Percentiles rank a stretch among this genome's conserved stretches.
phyloP scores from a whole-genome alignment of 225 moss, liverwort and hornwort species.

The Pseudisothecium myosuroides region DNA sequence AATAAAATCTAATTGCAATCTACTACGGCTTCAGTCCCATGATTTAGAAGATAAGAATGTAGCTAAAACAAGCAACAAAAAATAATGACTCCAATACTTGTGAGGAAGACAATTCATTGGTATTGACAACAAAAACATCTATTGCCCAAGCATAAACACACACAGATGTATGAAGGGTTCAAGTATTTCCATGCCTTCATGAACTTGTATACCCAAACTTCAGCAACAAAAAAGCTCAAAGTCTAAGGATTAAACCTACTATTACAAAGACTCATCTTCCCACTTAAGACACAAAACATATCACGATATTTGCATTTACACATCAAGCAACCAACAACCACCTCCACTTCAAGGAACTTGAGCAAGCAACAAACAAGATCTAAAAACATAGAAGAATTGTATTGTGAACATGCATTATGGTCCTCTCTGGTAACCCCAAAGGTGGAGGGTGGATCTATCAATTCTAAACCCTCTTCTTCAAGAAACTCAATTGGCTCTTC shows the following conservation, averaged over 20 bases:
- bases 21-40: background rate
- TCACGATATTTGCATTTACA: background rate
- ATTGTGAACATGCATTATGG: background rate
- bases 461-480: background rate
- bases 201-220: background rate
- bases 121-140: background rate
- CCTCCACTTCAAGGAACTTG: background rate
- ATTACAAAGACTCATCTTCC: background rate
- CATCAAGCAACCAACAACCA: background rate
- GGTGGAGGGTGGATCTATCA: rapidly evolving
- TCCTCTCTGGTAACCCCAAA: background rate
- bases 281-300: background rate
- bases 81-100: rapidly evolving
- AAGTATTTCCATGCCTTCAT: background rate
- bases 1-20: background rate
- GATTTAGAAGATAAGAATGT: background rate
- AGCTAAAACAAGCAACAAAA: background rate
- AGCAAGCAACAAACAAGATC: background rate
- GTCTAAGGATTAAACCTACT: background rate
- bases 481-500: background rate
- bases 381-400: background rate
- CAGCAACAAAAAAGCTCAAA: background rate
- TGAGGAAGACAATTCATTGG: background rate
- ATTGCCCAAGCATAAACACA: background rate
- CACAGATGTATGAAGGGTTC: background rate